phyloP scores from a whole-genome alignment of 2,329 filamentous ascomycete species.

The Ceratocystis papillata region DNA sequence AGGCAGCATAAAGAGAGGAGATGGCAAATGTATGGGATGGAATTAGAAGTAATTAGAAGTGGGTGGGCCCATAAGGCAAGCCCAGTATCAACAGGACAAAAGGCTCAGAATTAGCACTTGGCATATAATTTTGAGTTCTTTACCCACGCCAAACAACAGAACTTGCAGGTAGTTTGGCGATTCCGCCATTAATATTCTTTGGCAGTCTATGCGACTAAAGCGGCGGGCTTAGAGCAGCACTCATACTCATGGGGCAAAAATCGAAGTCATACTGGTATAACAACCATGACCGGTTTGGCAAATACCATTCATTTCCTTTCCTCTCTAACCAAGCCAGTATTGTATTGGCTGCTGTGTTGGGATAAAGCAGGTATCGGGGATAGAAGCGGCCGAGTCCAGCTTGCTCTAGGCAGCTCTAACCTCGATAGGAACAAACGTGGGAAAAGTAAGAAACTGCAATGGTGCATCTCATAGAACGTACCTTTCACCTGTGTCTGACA shows the following conservation, averaged over 20 bases:
- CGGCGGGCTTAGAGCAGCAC: too few relatives aligned
- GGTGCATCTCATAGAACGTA: conserved; percentile 26
- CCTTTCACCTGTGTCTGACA: conserved; percentile 34
- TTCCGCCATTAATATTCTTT: background rate
- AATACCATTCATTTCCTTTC: too few relatives aligned
- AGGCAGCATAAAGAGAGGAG: background rate
- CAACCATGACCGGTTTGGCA: too few relatives aligned
- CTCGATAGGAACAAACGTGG: conserved; percentile 6
- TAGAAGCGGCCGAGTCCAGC: background rate
- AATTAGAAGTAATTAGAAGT: conserved; percentile 3
- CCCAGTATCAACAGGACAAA: background rate
- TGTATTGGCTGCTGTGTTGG: too few relatives aligned
- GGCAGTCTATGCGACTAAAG: background rate
- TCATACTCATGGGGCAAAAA: too few relatives aligned
- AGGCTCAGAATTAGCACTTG: background rate
- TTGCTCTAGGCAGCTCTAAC: background rate
- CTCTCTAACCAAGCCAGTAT: too few relatives aligned
- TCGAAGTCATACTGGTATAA: too few relatives aligned
- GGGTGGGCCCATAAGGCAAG: conserved; percentile 2
- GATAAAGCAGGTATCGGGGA: background rate
- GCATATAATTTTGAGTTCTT: background rate
- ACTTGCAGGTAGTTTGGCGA: background rate
- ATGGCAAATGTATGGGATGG: background rate
- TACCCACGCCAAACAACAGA: background rate
- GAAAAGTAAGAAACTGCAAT: conserved; percentile 6